These are phyloP conservation scores for Podosphaera xanthii DNA, from an alignment of 2,329 filamentous ascomycete genomes.

Conservation along the genomic window DNA sequence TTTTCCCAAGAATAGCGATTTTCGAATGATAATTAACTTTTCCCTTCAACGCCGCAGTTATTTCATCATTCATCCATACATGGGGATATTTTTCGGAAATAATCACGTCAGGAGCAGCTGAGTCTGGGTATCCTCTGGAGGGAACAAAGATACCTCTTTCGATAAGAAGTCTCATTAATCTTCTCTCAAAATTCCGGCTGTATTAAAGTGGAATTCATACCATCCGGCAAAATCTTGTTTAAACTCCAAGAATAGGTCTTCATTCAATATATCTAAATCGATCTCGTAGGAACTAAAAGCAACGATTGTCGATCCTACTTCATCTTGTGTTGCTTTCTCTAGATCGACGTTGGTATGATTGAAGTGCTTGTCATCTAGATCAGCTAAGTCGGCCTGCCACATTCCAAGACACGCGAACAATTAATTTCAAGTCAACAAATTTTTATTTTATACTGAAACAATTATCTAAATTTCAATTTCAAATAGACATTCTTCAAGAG, in stretches of 20 bases:
- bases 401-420: too few relatives aligned
- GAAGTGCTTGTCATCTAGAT: too few relatives aligned
- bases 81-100: neutral
- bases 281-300: too few relatives aligned
- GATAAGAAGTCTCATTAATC: neutral
- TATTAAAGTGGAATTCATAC: neutral
- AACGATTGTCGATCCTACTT: too few relatives aligned
- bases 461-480: neutral
- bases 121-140: neutral
- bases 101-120: neutral
- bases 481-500: neutral
- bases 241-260: too few relatives aligned
- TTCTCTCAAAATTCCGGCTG: neutral
- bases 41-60: neutral
- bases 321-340: too few relatives aligned
- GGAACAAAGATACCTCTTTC: neutral
- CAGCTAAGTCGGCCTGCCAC: too few relatives aligned
- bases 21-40: neutral
- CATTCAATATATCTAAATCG: too few relatives aligned
- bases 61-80: neutral
- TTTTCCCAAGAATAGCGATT: neutral
- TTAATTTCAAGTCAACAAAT: neutral
- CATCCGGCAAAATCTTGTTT: too few relatives aligned
- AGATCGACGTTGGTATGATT: too few relatives aligned
- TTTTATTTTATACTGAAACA: neutral